These are phyloP conservation scores for Fomitopsis serialis DNA, from an alignment of 768 basidiomycete genomes.

Conservation along the genomic window DNA sequence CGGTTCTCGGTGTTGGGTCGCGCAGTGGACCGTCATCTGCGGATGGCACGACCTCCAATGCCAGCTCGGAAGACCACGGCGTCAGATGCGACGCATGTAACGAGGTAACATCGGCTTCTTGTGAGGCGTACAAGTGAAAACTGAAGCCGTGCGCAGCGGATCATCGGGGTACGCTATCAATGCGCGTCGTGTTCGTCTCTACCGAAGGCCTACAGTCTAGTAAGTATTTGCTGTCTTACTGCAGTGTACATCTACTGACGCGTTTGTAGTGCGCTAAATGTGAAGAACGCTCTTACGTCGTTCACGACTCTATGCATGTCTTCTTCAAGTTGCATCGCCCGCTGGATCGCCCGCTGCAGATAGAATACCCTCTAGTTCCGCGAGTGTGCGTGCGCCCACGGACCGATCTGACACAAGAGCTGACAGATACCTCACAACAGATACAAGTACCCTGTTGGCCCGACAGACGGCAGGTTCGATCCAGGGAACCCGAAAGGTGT, in stretches of 20 bases:
- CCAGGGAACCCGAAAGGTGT: conserved; percentile 53
- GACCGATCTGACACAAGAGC: neutral
- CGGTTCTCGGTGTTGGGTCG: conserved; percentile 52
- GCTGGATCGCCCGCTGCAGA: conserved; percentile 56
- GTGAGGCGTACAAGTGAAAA: neutral
- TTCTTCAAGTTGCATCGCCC: conserved; percentile 87
- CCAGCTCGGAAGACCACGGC: conserved; percentile 44
- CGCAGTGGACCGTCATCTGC: conserved; percentile 2
- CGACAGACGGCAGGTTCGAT: conserved; percentile 34
- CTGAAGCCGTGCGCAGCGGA: conserved; percentile 39
- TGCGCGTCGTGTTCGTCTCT: conserved; percentile 85
- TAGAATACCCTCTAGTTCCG: conserved; percentile 60
- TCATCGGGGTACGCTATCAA: conserved; percentile 79
- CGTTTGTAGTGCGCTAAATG: conserved; percentile 67
- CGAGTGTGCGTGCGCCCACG: conserved; percentile 43
- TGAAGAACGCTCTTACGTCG: conserved; percentile 67
- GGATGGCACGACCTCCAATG: neutral
- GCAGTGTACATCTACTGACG: neutral
- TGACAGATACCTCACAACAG: conserved; percentile 31
- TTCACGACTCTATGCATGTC: conserved; percentile 81
- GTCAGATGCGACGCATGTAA: conserved; percentile 57
- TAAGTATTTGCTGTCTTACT: conserved; percentile 29
- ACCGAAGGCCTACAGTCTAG: conserved; percentile 68
- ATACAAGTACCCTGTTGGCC: conserved; percentile 60
- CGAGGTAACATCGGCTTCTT: conserved; percentile 34